phyloP scores from a whole-genome alignment of 2,329 filamentous ascomycete genomes.

The Falciphora oryzae region DNA sequence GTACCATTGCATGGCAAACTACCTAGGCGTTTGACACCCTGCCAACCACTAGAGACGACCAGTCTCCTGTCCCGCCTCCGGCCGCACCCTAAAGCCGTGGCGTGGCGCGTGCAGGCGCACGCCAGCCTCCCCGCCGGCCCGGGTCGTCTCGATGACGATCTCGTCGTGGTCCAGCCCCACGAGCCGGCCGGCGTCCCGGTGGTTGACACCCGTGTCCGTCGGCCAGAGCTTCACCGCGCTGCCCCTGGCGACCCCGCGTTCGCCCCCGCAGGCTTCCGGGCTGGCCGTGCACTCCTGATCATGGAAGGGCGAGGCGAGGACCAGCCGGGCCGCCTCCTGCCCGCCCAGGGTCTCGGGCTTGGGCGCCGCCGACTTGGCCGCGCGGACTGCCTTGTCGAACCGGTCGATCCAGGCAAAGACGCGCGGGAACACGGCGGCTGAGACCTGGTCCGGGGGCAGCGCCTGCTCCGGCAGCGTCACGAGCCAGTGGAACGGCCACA shows the following conservation, averaged over 20 bases:
- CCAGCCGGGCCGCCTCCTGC: conserved; percentile 42
- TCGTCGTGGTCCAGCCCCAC: conserved; percentile 46
- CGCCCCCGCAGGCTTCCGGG: conserved; percentile 38
- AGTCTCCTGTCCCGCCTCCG: conserved; percentile 18
- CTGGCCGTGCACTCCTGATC: conserved; percentile 38
- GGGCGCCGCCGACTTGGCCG: conserved; percentile 29
- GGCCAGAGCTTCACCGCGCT: conserved; percentile 54
- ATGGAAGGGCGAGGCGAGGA: conserved; percentile 39
- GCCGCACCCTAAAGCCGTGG: conserved; percentile 48
- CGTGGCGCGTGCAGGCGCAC: conserved; percentile 57
- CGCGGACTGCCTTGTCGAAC: conserved; percentile 45
- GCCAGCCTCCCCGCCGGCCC: conserved; percentile 30
- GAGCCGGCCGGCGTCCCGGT: conserved; percentile 52
- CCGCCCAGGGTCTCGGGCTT: conserved; percentile 43
- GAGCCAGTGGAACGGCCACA: conserved; percentile 66
- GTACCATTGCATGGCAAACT: too few relatives aligned
- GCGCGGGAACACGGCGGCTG: conserved; percentile 46
- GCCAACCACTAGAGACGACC: not conserved
- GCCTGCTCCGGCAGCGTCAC: conserved; percentile 44
- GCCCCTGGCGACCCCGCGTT: conserved; percentile 46
- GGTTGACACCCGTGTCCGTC: conserved; percentile 53
- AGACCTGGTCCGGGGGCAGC: conserved; percentile 47
- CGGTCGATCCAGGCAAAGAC: conserved; percentile 59
- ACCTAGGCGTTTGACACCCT: too few relatives aligned
- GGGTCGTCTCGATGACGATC: conserved; percentile 49